Percentiles rank a stretch among this genome's conserved stretches.
These are phyloP conservation scores for Tetrahymena thermophila DNA, from an alignment of 73 alveolate genomes.

Conservation along the genomic window DNA sequence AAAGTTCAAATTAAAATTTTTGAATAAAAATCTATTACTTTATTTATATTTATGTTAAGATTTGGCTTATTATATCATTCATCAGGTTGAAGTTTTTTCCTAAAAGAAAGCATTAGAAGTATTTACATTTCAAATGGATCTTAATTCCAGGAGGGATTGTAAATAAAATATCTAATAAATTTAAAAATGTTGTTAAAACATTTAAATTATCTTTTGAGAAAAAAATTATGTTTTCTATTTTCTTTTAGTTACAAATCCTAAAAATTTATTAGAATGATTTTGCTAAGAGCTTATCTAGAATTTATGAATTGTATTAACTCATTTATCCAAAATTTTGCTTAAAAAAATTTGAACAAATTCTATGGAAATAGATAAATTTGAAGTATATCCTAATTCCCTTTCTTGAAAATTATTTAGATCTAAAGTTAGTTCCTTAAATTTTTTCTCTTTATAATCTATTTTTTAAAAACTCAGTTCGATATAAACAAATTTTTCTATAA, in stretches of 20 bases:
- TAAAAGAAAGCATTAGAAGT: too few species aligned
- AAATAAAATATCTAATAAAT: not conserved
- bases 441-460: not conserved
- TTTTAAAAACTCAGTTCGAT: too few species aligned
- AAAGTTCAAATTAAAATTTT: too few species aligned
- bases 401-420: not conserved
- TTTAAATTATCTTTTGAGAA: not conserved
- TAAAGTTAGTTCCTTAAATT: too few species aligned
- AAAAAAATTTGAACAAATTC: too few species aligned
- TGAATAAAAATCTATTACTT: too few species aligned
- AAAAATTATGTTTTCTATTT: not conserved
- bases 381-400: not conserved
- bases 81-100: not conserved
- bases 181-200: not conserved
- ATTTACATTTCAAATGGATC: not conserved
- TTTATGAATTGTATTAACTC: not conserved
- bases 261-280: not conserved
- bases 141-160: not conserved
- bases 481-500: not conserved
- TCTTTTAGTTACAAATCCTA: not conserved
- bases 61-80: too few species aligned
- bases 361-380: not conserved
- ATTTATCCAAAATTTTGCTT: not conserved
- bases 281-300: not conserved
- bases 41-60: too few species aligned